Percentiles rank a stretch among this genome's conserved stretches.
Evolutionary conservation across 176 grass and related monocot species (phyloP).

Genomic region (Juncus inflexus): DNA sequence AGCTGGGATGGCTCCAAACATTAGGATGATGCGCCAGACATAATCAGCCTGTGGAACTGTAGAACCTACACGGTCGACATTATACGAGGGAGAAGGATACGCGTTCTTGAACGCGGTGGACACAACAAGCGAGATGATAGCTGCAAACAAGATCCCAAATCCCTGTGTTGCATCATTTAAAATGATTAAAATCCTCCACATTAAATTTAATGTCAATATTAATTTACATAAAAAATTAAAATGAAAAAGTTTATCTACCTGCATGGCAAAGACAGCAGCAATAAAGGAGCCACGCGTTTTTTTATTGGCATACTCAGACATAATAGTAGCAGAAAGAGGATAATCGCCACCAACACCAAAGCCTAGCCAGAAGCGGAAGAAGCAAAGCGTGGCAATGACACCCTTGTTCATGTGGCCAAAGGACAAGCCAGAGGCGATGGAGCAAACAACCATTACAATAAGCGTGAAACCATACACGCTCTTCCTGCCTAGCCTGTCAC

Average conservation of each 20-base stretch:
- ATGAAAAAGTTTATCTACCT: neutral
- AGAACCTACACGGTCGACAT: conserved; percentile 11
- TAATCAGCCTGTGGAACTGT: conserved; percentile 49
- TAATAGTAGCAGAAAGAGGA: conserved; percentile 34
- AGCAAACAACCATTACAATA: conserved; percentile 27
- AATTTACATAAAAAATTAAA: neutral
- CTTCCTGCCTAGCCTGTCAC: conserved; percentile 31
- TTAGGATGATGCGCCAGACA: conserved; percentile 59
- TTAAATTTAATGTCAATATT: no score
- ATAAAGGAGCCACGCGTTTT: conserved; percentile 30
- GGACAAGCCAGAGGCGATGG: conserved; percentile 18
- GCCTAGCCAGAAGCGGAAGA: conserved; percentile 34
- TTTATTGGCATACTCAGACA: conserved; percentile 40
- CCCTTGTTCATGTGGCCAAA: conserved; percentile 18
- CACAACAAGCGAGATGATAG: conserved; percentile 45
- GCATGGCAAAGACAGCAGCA: conserved; percentile 31
- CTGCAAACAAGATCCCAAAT: conserved; percentile 66
- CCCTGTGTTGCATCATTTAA: conserved; percentile 32
- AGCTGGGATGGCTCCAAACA: conserved; percentile 51
- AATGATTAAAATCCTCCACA: no score
- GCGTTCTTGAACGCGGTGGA: conserved; percentile 40
- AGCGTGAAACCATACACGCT: conserved; percentile 32
- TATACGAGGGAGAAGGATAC: conserved; percentile 38
- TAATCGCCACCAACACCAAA: conserved; percentile 39
- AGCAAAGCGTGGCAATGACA: conserved; percentile 26